These are phyloP conservation scores for Elsinoe necatrix DNA, from an alignment of 2,329 filamentous ascomycete species.

Conservation along the genomic window DNA sequence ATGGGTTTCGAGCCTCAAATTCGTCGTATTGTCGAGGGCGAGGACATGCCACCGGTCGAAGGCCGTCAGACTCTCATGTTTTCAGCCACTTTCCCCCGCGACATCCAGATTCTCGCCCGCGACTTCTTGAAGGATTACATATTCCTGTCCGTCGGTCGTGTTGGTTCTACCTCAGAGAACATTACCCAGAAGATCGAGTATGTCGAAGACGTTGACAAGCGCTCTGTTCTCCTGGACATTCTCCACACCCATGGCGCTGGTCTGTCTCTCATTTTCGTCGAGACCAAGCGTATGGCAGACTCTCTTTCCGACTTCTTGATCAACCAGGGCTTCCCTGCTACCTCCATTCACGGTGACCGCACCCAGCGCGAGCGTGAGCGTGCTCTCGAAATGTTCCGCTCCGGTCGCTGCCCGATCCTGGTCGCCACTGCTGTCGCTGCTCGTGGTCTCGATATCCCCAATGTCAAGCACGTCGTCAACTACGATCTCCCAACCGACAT, in stretches of 20 bases:
- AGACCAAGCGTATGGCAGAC: slow-evolving; percentile 99
- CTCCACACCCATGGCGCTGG: slow-evolving; percentile 86
- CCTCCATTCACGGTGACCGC: slow-evolving; percentile 96
- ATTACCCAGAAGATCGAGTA: slow-evolving; percentile 99
- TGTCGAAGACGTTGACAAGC: slow-evolving; percentile 94
- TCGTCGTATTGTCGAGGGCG: slow-evolving; percentile 92
- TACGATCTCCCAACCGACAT: slow-evolving; percentile 99
- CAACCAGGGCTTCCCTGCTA: slow-evolving; percentile 97
- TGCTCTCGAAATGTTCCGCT: slow-evolving; percentile 95
- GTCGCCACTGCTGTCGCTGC: slow-evolving; percentile 96
- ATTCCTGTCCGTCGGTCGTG: slow-evolving; percentile 96
- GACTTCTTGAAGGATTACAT: slow-evolving; percentile 99
- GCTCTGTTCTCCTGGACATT: slow-evolving; percentile 92
- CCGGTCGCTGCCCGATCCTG: slow-evolving; percentile 87
- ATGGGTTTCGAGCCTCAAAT: slow-evolving; percentile 99
- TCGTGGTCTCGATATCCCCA: slow-evolving; percentile 77
- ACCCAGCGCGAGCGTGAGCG: slow-evolving; percentile 98
- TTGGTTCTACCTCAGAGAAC: slow-evolving; percentile 99
- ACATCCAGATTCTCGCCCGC: slow-evolving; percentile 97
- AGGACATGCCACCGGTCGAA: slow-evolving; percentile 85
- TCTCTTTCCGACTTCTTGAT: slow-evolving; percentile 96
- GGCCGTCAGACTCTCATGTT: slow-evolving; percentile 98
- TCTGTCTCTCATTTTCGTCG: slow-evolving; percentile 94
- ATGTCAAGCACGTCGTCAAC: slow-evolving; percentile 96
- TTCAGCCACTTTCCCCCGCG: slow-evolving; percentile 95